Conservation (phyloP, 345 rosid species). For the Aegle marmelos region DNA sequence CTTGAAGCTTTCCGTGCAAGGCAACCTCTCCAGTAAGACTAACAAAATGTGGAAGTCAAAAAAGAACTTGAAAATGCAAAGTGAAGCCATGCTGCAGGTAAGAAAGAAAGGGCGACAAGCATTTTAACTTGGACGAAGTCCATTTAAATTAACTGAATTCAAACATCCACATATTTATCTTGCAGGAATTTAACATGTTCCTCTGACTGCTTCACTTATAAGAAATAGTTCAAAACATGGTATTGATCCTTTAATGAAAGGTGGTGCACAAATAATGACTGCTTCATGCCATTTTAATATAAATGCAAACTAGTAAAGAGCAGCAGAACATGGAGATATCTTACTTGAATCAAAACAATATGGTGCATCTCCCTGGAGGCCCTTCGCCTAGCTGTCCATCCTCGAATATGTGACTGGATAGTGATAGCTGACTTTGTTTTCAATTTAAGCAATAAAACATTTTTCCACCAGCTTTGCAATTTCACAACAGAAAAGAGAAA, state of each 20-base stretch:
- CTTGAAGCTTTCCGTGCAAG: constrained; percentile 66
- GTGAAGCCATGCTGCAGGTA: not conserved
- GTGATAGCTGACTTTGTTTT: constrained; percentile 46
- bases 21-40: constrained; percentile 88
- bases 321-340: constrained; percentile 10
- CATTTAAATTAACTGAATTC: not conserved
- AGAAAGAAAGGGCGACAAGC: not conserved
- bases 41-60: constrained; percentile 20
- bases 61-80: not conserved
- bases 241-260: not conserved
- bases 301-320: not conserved
- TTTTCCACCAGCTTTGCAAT: constrained; percentile 91
- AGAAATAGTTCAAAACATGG: not conserved
- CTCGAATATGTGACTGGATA: constrained; percentile 60
- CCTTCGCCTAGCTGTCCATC: constrained; percentile 54
- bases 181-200: not conserved
- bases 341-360: constrained; percentile 69
- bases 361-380: constrained; percentile 37
- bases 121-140: not conserved
- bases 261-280: not conserved
- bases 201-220: not conserved
- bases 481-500: constrained; percentile 43
- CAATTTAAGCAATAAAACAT: constrained; percentile 35
- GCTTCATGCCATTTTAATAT: not conserved
- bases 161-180: not conserved